These are phyloP conservation scores for Fusarium nanum DNA, from an alignment of 2,329 filamentous ascomycete genomes.

Conservation along the genomic window DNA sequence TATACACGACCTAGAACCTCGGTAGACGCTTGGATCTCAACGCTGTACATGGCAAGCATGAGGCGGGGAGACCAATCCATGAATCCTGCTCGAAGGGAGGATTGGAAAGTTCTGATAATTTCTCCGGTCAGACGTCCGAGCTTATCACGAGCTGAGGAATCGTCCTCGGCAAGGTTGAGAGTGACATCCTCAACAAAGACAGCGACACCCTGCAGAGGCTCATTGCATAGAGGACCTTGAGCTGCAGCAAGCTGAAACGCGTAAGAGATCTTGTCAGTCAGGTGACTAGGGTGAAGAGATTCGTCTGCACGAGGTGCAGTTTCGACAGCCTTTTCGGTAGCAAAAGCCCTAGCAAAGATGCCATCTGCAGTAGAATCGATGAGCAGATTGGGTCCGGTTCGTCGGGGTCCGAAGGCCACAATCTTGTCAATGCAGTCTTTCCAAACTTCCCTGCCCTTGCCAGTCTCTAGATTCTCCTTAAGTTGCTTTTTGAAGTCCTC, in stretches of 20 bases:
- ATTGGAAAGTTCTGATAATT: constrained; percentile 88
- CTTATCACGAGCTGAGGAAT: constrained; percentile 70
- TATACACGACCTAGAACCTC: constrained; percentile 97
- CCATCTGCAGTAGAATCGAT: constrained; percentile 82
- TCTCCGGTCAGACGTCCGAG: constrained; percentile 89
- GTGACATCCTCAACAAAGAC: constrained; percentile 87
- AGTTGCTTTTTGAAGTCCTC: constrained; percentile 84
- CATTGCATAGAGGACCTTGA: constrained; percentile 90
- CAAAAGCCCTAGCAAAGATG: constrained; percentile 78
- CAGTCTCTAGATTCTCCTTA: constrained; percentile 72
- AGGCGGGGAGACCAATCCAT: constrained; percentile 97
- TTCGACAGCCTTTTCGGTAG: constrained; percentile 50
- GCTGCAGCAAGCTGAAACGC: constrained; percentile 93
- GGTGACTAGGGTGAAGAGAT: constrained; percentile 70
- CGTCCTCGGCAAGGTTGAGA: constrained; percentile 66
- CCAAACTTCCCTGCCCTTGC: constrained; percentile 81
- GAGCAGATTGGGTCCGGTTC: constrained; percentile 88
- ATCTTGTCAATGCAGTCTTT: constrained; percentile 81
- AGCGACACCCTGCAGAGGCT: constrained; percentile 92
- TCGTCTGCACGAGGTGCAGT: constrained; percentile 58
- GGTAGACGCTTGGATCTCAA: constrained; percentile 95
- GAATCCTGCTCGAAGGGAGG: constrained; percentile 86
- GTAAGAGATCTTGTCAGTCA: constrained; percentile 90
- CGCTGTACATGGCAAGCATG: constrained; percentile 96
- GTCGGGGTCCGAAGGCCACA: constrained; percentile 86